Evolutionary conservation across 2,329 filamentous ascomycete genomes (phyloP).

Genomic region (Fusarium sp.): DNA sequence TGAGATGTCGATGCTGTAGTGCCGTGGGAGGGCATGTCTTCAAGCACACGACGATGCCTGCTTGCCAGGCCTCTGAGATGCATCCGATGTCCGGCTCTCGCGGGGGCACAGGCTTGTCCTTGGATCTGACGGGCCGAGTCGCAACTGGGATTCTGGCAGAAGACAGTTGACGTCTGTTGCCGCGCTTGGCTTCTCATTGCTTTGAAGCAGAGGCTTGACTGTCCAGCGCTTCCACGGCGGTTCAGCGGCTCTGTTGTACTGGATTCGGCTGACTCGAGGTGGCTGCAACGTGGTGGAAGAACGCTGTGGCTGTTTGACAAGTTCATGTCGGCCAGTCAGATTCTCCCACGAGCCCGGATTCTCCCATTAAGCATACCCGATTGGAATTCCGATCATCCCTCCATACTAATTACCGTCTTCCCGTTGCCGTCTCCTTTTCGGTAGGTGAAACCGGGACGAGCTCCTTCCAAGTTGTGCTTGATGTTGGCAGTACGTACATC

Average conservation of each 20-base stretch:
- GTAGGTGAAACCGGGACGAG: slow-evolving; percentile 32
- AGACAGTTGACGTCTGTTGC: slow-evolving; percentile 14
- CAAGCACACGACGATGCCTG: slow-evolving; percentile 35
- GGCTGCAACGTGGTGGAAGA: slow-evolving; percentile 26
- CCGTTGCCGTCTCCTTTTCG: slow-evolving; percentile 17
- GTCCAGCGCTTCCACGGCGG: not conserved
- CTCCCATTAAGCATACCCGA: slow-evolving; percentile 37
- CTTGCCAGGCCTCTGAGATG: slow-evolving; percentile 32
- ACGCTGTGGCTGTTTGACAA: slow-evolving; percentile 35
- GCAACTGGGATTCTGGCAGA: slow-evolving; percentile 18
- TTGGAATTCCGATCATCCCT: slow-evolving; percentile 36
- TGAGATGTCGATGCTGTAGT: slow-evolving; percentile 33
- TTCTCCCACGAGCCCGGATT: slow-evolving; percentile 33
- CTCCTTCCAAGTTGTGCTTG: slow-evolving; percentile 6
- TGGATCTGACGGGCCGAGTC: slow-evolving; percentile 23
- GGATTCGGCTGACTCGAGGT: slow-evolving; percentile 16
- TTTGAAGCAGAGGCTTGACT: not conserved
- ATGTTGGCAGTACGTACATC: not conserved
- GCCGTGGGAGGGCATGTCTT: slow-evolving; percentile 24
- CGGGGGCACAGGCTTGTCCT: slow-evolving; percentile 25
- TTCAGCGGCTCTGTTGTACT: slow-evolving; percentile 11
- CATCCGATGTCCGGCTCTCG: slow-evolving; percentile 41
- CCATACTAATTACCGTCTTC: slow-evolving; percentile 31
- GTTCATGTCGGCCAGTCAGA: slow-evolving; percentile 35
- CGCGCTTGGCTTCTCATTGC: slow-evolving; percentile 3